phyloP scores from a whole-genome alignment of 495 filamentous ascomycete species.

The Neurospora sp. region DNA sequence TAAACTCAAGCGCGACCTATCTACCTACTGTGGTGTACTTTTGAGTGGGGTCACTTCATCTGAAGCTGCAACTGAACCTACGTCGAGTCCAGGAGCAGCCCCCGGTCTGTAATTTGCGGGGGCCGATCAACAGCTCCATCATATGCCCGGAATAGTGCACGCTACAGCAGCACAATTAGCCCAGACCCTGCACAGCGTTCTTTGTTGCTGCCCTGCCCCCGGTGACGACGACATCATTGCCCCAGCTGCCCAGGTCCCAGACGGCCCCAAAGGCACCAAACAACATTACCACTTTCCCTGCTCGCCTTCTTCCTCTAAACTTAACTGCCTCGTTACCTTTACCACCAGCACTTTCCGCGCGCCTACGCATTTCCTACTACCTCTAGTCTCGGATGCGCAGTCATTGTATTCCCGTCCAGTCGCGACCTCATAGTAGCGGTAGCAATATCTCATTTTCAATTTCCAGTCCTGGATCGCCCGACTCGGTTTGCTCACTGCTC shows the following conservation, averaged over 20 bases:
- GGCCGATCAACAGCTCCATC: not conserved
- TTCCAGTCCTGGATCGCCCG: not conserved
- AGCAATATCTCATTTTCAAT: not conserved
- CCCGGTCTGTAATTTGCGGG: not conserved
- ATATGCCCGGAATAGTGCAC: not conserved
- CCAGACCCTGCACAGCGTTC: not conserved
- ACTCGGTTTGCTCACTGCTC: not conserved
- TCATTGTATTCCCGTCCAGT: not conserved
- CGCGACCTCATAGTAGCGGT: not conserved
- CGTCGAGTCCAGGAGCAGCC: not conserved
- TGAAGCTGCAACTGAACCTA: not conserved
- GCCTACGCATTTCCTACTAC: not conserved
- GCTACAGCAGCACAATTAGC: not conserved
- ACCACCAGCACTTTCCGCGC: not conserved
- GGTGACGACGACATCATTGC: not conserved
- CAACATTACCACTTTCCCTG: not conserved
- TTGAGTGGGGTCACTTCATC: not conserved
- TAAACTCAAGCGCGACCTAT: not conserved
- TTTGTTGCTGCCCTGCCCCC: not conserved
- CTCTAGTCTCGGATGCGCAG: not conserved
- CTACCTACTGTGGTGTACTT: not conserved
- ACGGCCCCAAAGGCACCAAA: not conserved
- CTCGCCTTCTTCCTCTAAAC: not conserved
- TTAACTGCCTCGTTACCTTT: not conserved
- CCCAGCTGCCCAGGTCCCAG: not conserved